Percentiles rank a stretch among this genome's conserved stretches.
phyloP scores from a whole-genome alignment of 2,329 filamentous ascomycete genomes.

The Neonectria neomacrospora region DNA sequence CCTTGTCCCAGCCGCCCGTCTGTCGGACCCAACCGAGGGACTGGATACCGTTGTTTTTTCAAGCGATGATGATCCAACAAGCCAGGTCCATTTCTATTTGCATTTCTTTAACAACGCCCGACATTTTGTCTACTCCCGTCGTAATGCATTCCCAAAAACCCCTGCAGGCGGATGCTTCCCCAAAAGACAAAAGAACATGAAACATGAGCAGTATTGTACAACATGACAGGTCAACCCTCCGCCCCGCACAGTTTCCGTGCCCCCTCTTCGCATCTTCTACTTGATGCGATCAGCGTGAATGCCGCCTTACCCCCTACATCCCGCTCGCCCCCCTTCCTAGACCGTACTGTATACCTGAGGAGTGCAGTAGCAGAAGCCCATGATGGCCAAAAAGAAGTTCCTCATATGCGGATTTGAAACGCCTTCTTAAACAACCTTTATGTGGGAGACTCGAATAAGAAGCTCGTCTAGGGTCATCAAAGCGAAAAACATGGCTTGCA shows the following conservation, averaged over 20 bases:
- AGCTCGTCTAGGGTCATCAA: constrained; percentile 21
- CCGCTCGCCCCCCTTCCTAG: constrained; percentile 6
- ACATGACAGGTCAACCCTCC: constrained; percentile 36
- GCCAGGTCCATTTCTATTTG: constrained; percentile 24
- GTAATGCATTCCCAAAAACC: constrained; percentile 28
- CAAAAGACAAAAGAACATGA: constrained; percentile 20
- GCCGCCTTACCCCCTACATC: constrained; percentile 10
- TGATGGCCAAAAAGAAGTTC: constrained; percentile 8
- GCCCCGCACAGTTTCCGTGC: constrained; percentile 32
- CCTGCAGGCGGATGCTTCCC: constrained; percentile 19
- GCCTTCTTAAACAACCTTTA: constrained; percentile 21
- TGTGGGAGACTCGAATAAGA: constrained; percentile 36
- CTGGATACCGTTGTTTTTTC: not conserved
- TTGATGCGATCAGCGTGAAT: constrained; percentile 36
- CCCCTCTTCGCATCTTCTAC: constrained; percentile 26
- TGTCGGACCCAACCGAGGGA: not conserved
- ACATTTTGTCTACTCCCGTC: constrained; percentile 30
- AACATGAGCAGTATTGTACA: constrained; percentile 35
- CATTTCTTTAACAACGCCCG: constrained; percentile 23
- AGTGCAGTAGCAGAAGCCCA: not conserved
- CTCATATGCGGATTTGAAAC: constrained; percentile 19
- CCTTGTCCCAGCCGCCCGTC: not conserved
- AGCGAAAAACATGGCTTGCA: constrained; percentile 12
- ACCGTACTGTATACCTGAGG: constrained; percentile 3
- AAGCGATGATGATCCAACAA: constrained; percentile 18